These are phyloP conservation scores for Periglandula ipomoeae DNA, from an alignment of 2,329 filamentous ascomycete genomes.

Conservation along the genomic window DNA sequence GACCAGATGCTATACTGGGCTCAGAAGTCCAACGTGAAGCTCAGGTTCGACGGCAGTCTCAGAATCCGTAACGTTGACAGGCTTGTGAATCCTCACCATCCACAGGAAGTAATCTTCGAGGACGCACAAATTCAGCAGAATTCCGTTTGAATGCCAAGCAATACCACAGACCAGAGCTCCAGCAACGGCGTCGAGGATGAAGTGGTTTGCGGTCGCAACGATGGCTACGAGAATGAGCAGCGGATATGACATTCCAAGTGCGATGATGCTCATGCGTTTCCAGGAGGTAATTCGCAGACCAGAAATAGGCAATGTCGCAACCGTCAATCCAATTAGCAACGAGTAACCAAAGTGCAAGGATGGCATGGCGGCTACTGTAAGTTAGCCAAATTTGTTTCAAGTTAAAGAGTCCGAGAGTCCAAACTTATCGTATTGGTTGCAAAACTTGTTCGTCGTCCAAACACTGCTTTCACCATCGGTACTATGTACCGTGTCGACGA, in stretches of 20 bases:
- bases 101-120: constrained; percentile 62
- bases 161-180: constrained; percentile 55
- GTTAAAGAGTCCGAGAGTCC: neutral
- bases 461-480: constrained; percentile 47
- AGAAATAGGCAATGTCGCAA: constrained; percentile 55
- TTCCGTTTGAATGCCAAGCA: constrained; percentile 48
- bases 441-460: constrained; percentile 59
- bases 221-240: constrained; percentile 57
- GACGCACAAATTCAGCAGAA: constrained; percentile 53
- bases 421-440: constrained; percentile 60
- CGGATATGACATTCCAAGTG: constrained; percentile 54
- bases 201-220: constrained; percentile 64
- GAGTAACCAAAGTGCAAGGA: constrained; percentile 70
- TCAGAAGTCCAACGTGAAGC: constrained; percentile 13
- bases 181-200: constrained; percentile 62
- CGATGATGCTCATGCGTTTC: constrained; percentile 35
- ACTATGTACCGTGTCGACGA: constrained; percentile 52
- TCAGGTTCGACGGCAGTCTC: constrained; percentile 27
- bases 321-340: constrained; percentile 61
- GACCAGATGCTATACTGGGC: no score
- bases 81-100: constrained; percentile 56
- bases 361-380: constrained; percentile 57
- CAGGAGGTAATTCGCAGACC: constrained; percentile 41
- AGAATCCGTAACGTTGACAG: constrained; percentile 31
- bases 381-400: constrained; percentile 8